Base-by-base conservation (phyloP, 1,139 yeast genomes). In the Candida freyschussii region DNA sequence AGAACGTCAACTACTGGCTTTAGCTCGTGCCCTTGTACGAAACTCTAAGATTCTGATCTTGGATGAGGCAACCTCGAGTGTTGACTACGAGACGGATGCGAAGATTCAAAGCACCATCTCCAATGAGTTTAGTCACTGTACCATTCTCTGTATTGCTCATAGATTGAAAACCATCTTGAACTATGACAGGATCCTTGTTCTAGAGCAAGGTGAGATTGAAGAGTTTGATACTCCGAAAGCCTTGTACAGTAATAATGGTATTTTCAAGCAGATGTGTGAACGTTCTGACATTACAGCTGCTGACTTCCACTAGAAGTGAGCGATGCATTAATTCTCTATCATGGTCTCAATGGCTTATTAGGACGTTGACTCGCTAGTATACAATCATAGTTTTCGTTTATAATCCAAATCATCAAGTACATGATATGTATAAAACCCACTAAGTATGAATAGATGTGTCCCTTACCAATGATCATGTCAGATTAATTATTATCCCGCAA, bases 41-140 rank as follows among this genome's bases (percentile, higher is more conserved):
- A 68, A 73, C 30, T 65, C 85, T 6, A 74, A 70, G 50, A 75
- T 83, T 37, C 61, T 83, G 44, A 76, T 83, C 40, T 58, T 83
- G 39, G 94, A 83, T 54, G 94, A 83, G 56, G 93, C 94, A 12
- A 83, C 94, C 0, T 81, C 93, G 0, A 75, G 83, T 8, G 91
- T 83, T 26, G 94, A 83, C 54, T 79, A 78, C 51, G 84, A 76
- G 44, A 81, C 93, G 0, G 93, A 83, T 56, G 64, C 72, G 27
- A 72, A 71, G 53, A 79, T 84, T 46, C 94, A 83, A 57, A 48
- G 60, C 6, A 77, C 85, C 17, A 79, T 82, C 41, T 63, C 66
- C 8, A 60, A 59, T 11, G 87, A 80, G 52, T 82, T 83, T 51
- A 52, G 61, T 7, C 57, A 72, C 30, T 78, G 89, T 55, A 82